Base-by-base conservation (phyloP, 805 yeast species). In the Priceomyces castillae region DNA sequence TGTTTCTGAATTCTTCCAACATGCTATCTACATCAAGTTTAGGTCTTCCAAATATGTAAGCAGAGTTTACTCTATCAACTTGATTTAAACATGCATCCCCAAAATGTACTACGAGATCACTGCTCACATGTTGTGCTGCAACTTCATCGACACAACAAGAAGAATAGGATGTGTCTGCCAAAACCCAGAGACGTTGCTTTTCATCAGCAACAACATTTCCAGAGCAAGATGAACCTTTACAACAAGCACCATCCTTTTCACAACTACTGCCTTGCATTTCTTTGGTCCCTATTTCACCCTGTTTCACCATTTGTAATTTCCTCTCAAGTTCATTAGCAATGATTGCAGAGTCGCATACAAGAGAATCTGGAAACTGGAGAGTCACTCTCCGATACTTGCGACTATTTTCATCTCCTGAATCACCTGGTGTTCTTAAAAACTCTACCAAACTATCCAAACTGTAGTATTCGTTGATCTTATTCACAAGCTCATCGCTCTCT, bases 81-180 rank as follows among this genome's bases (percentile, higher is more conserved):
- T 90, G 85, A 52, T 85, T 90, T 57, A 94, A 64, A 62, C 99
- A 94, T 0, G 98, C 92, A 58, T 89, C 95, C 2, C 99, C 99
- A 63, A 90, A 88, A 64, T 94, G 99, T 1, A 90, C 81, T 22
- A 94, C 88, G 3, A 86, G 65, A 49, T 92, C 96, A 5, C 94
- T 90, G 5, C 69, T 59, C 12, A 92, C 95, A 62, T 94, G 99
- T 57, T 86, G 90, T 0, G 97, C 95, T 0, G 99, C 98, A 20
- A 92, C 95, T 57, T 90, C 97, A 62, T 94, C 99, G 9, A 92
- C 84, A 65, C 99, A 94, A 63, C 99, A 94, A 1, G 96, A 74
- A 22, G 96, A 87, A 57, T 94, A 94, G 0, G 97, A 89, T 0
- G 99, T 92, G 58, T 94, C 99, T 0, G 98, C 99, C 30, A 94